Base-by-base conservation (phyloP, 2,329 filamentous ascomycete genomes). In the Neofusicoccum sp. region DNA sequence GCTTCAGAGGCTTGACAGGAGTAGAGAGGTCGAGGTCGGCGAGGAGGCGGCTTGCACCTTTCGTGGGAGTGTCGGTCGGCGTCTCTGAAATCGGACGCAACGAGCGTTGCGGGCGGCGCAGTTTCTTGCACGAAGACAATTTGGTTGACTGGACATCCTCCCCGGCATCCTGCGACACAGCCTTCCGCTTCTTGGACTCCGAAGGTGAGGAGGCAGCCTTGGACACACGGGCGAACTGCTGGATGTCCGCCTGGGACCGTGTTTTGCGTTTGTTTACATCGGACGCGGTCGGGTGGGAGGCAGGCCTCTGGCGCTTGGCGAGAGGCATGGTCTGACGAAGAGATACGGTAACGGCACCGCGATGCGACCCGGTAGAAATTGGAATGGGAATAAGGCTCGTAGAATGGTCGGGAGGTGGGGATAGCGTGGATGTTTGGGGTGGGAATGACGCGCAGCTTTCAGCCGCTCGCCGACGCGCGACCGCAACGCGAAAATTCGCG, bases 31-130 rank as follows among this genome's bases (percentile, higher is more conserved):
- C 60, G 12, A 76, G 58, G n/a, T 61, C 67, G 57, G 71, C 67
- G 62, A 76, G 74, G 4, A 76, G 64, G 33, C 66, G 67, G 2
- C 68, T 66, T 3, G 73, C 67, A 41, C 66, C 67, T 61, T 68
- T 71, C 47, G 71, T 73, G 3, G 73, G 72, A n/a, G 73, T 76
- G 31, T 54, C 58, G 38, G 45, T 56, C 8, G 73, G 72, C n/a
- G 73, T 74, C 28, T 61, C 59, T 1, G 59, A 47, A 31, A 53
- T 45, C 12, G 59, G 26, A 2, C 40, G 58, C 12, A 41, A 38
- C 8, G 51, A 43, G 16, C 36, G 24, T 43, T 28, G 38, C 20
- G 48, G 58, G 47, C 45, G 58, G 26, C 59, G 59, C 41, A 49
- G 24, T 41, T 56, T 61, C 49, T 57, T 61, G 31, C 59, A 44